phyloP scores from a whole-genome alignment of 208 protist genomes.

The Trichomonas gallinae region DNA sequence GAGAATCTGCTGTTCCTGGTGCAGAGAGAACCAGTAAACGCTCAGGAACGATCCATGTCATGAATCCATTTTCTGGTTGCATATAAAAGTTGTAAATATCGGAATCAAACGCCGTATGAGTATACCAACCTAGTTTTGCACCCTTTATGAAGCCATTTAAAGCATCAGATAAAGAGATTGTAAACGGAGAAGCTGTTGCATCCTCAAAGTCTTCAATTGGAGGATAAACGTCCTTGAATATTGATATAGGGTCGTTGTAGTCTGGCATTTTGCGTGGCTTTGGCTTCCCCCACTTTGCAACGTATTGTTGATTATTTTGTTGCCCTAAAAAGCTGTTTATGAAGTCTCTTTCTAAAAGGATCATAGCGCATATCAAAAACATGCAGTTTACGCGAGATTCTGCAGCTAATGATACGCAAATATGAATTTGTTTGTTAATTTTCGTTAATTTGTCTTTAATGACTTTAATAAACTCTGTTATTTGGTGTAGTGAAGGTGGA shows the following conservation, averaged over 20 bases:
- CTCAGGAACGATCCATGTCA: background rate
- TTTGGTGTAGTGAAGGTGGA: background rate
- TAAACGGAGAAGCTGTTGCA: background rate
- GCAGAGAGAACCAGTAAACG: background rate
- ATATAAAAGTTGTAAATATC: background rate
- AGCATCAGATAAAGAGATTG: background rate
- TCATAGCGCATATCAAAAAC: background rate
- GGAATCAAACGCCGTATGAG: background rate
- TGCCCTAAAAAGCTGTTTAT: background rate
- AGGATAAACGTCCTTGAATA: background rate
- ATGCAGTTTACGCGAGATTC: slow-evolving; percentile 19
- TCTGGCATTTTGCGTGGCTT: background rate
- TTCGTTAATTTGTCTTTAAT: background rate
- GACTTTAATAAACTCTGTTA: background rate
- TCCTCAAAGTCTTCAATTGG: slow-evolving; percentile 9
- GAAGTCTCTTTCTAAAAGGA: background rate
- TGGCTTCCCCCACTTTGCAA: background rate
- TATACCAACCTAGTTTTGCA: background rate
- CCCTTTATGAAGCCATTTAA: background rate
- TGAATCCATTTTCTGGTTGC: slow-evolving; percentile 11
- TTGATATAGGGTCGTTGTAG: background rate
- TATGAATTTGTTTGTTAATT: slow-evolving; percentile 16
- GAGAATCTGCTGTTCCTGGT: background rate
- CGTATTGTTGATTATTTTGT: background rate
- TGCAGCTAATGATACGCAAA: background rate